These are phyloP conservation scores for Vigna trinervia DNA, from an alignment of 306 rosid genomes.

Conservation along the genomic window DNA sequence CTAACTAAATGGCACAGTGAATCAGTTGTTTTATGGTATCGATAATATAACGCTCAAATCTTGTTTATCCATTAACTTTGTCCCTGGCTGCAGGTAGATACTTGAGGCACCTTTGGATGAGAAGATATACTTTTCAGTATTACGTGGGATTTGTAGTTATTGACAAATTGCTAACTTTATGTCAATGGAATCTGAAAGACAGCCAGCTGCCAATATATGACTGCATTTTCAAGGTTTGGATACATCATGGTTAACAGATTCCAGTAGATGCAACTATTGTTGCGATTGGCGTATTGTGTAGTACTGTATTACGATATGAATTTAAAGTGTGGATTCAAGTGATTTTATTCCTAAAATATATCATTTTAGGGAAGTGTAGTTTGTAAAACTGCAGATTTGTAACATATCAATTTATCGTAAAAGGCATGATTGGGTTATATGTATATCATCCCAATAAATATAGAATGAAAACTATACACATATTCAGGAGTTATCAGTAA, in stretches of 20 bases:
- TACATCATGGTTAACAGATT: neutral
- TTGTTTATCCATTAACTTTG: neutral
- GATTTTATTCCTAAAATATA: no score
- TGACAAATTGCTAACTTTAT: neutral
- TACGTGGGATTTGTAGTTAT: neutral
- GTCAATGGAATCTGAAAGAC: neutral
- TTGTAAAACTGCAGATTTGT: neutral
- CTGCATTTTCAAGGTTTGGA: conserved; percentile 12
- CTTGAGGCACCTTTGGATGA: conserved; percentile 14
- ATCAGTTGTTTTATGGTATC: neutral
- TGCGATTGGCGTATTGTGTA: neutral
- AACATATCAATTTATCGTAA: neutral
- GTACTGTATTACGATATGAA: neutral
- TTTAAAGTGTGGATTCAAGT: neutral
- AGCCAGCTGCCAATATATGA: neutral
- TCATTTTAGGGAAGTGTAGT: neutral
- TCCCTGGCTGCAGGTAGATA: conserved; percentile 44
- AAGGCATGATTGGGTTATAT: neutral
- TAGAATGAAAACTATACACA: no score
- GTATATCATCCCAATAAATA: no score
- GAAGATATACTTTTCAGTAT: neutral
- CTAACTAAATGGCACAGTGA: neutral
- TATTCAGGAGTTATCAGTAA: no score
- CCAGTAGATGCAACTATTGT: neutral
- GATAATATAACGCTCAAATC: neutral